phyloP scores from a whole-genome alignment of 2,329 filamentous ascomycete species.

The Colletotrichum sp. region DNA sequence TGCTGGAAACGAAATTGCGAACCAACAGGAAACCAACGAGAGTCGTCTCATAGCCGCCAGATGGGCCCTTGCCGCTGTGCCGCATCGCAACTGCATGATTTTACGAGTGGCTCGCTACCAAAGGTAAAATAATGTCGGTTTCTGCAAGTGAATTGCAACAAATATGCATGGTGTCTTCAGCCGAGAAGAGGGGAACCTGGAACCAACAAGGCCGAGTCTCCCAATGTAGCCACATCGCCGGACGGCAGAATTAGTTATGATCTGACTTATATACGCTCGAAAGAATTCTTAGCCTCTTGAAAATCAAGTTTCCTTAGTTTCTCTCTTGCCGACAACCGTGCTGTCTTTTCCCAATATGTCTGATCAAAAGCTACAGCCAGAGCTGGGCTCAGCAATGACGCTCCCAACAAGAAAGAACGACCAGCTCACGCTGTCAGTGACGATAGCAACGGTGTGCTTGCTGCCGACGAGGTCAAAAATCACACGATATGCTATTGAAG shows the following conservation, averaged over 20 bases:
- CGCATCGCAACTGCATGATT: not conserved
- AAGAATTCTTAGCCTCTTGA: fast-evolving
- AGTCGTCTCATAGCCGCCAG: not conserved
- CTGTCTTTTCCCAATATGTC: not conserved
- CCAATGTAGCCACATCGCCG: not conserved
- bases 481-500: not conserved
- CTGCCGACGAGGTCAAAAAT: not conserved
- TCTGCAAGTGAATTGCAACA: not conserved
- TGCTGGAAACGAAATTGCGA: not conserved
- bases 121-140: not conserved
- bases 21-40: not conserved
- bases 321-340: not conserved
- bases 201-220: not conserved
- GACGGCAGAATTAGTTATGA: not conserved
- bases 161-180: not conserved
- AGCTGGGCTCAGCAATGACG: not conserved
- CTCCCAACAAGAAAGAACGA: not conserved
- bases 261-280: not conserved
- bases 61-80: not conserved
- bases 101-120: not conserved
- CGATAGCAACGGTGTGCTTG: not conserved
- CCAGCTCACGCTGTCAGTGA: not conserved
- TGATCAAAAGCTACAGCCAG: not conserved
- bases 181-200: not conserved
- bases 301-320: not conserved